Percentiles rank a stretch among this genome's conserved stretches.
Conservation (phyloP, 495 filamentous ascomycete species). For the Penicillium herquei region DNA sequence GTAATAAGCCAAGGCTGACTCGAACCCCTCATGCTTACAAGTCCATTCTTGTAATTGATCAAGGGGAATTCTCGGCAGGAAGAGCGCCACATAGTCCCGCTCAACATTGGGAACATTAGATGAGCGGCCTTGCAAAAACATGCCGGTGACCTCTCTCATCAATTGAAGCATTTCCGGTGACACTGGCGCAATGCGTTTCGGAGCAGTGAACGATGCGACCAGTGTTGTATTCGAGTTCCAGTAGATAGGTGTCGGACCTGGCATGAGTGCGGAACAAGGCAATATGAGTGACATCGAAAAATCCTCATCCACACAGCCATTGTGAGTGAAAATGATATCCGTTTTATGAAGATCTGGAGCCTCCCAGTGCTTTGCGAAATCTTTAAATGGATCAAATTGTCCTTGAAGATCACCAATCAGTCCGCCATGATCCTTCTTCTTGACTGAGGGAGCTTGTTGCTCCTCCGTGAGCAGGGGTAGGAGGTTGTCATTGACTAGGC, state of each 20-base stretch:
- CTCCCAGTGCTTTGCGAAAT: slow-evolving; percentile 56
- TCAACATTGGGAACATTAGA: slow-evolving; percentile 32
- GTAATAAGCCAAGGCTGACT: slow-evolving; percentile 24
- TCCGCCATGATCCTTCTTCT: slow-evolving; percentile 29
- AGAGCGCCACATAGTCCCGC: slow-evolving; percentile 44
- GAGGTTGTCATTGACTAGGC: slow-evolving; percentile 76
- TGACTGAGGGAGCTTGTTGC: too few species aligned
- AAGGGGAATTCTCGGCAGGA: slow-evolving; percentile 25
- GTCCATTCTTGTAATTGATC: slow-evolving; percentile 26
- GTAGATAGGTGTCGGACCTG: slow-evolving; percentile 46
- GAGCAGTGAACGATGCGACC: slow-evolving; percentile 32
- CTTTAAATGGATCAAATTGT: slow-evolving; percentile 65
- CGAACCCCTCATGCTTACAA: slow-evolving; percentile 16
- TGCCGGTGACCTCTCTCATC: slow-evolving; percentile 42
- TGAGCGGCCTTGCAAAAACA: slow-evolving; percentile 51
- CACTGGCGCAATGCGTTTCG: slow-evolving; percentile 13
- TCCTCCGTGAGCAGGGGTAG: slow-evolving; percentile 49
- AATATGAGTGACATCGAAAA: slow-evolving; percentile 46
- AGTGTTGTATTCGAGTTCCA: slow-evolving; percentile 48
- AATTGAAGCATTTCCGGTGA: slow-evolving; percentile 13
- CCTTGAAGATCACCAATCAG: slow-evolving; percentile 37
- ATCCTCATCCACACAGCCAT: slow-evolving; percentile 25
- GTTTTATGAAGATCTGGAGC: slow-evolving; percentile 32
- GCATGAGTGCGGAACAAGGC: slow-evolving; percentile 40
- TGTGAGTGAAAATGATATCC: slow-evolving; percentile 26